Percentiles rank a stretch among this genome's conserved stretches.
Conservation (phyloP, 108 stramenopile genomes). For the Aurantiochytrium sp. region DNA sequence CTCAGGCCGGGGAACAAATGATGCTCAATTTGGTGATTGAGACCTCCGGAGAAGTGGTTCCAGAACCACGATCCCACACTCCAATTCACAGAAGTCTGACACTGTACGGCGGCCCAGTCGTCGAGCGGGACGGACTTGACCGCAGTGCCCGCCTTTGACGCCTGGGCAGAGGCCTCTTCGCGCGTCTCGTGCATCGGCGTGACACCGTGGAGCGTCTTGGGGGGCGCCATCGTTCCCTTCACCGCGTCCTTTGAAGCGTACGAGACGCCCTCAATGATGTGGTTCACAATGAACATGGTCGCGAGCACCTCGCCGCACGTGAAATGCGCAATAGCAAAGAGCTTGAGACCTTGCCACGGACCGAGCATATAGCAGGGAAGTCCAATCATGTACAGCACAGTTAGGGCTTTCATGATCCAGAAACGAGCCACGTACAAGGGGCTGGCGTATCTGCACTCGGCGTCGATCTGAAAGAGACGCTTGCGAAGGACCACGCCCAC, state of each 20-base stretch:
- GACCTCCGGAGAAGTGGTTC: slow-evolving; percentile 68
- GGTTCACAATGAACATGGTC: slow-evolving; percentile 61
- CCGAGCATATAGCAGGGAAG: slow-evolving; percentile 55
- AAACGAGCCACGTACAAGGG: slow-evolving; percentile 41
- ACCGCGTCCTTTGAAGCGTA: slow-evolving; percentile 37
- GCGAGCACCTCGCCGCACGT: slow-evolving; percentile 55
- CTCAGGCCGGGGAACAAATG: slow-evolving; percentile 74
- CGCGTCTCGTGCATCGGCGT: slow-evolving; percentile 52
- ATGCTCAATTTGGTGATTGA: slow-evolving; percentile 80
- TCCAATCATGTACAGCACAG: slow-evolving; percentile 50
- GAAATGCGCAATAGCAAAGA: slow-evolving; percentile 49
- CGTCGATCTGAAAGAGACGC: slow-evolving; percentile 57
- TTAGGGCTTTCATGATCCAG: slow-evolving; percentile 52
- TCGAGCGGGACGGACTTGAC: slow-evolving; percentile 41
- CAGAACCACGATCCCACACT: slow-evolving; percentile 58
- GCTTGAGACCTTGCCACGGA: slow-evolving; percentile 20
- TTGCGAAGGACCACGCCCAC: slow-evolving; percentile 37
- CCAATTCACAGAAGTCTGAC: slow-evolving; percentile 70
- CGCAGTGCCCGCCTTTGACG: slow-evolving; percentile 4
- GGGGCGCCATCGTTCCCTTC: not conserved
- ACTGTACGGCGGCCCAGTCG: slow-evolving; percentile 70
- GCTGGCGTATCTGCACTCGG: slow-evolving; percentile 50
- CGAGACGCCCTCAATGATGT: slow-evolving; percentile 56
- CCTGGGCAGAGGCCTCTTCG: not conserved
- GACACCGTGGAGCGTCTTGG: slow-evolving; percentile 31